Conservation (phyloP, 208 protist species). For the Crithidia thermophila region DNA sequence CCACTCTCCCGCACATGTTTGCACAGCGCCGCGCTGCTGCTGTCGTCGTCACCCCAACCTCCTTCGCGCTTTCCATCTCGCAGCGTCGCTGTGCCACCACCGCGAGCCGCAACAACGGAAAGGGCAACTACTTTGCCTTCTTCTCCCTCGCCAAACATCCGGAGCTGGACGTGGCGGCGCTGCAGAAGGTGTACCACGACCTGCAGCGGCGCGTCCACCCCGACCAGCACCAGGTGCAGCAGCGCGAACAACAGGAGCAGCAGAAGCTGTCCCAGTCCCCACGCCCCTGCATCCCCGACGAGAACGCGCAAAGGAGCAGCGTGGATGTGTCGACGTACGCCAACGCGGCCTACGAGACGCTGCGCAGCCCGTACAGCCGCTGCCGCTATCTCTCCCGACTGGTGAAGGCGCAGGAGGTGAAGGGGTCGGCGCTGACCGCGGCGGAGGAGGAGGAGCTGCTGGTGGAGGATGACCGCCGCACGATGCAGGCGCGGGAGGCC, state of each 20-base stretch:
- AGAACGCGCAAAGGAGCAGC: neutral
- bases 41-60: neutral
- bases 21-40: neutral
- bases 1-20: neutral
- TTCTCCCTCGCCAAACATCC: conserved; percentile 56
- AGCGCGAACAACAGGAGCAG: conserved; percentile 15
- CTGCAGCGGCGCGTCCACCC: conserved; percentile 83
- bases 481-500: conserved; percentile 28
- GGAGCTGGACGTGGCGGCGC: conserved; percentile 45
- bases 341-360: conserved; percentile 77
- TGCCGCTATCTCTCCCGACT: conserved; percentile 78
- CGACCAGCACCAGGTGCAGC: conserved; percentile 66
- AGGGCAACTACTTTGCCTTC: conserved; percentile 81
- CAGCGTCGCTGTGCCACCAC: conserved; percentile 4
- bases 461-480: conserved; percentile 56
- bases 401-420: conserved; percentile 41
- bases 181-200: conserved; percentile 78
- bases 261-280: neutral
- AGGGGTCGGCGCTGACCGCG: conserved; percentile 37
- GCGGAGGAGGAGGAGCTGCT: conserved; percentile 69
- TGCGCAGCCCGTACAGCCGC: conserved; percentile 72
- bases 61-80: neutral
- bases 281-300: conserved; percentile 8
- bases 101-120: conserved; percentile 2
- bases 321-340: conserved; percentile 67